These are phyloP conservation scores for Nosema granulosis DNA, from an alignment of 371 early-diverging fungal species.

Conservation along the genomic window DNA sequence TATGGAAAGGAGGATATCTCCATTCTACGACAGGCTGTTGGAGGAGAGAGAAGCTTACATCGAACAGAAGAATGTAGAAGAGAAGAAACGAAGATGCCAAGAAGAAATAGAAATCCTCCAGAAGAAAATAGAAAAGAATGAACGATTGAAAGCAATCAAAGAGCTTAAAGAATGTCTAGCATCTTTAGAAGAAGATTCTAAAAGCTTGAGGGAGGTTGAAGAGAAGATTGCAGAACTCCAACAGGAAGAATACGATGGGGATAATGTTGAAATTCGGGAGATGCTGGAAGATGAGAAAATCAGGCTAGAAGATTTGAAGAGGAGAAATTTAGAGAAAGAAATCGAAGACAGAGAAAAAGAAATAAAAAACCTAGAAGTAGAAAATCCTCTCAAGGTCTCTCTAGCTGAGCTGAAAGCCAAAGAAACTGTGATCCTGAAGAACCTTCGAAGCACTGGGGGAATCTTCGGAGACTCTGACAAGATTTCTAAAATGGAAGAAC, in stretches of 20 bases:
- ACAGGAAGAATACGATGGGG: slow-evolving; percentile 31
- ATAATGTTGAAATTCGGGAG: slow-evolving; percentile 49
- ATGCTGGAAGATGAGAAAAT: slow-evolving; percentile 50
- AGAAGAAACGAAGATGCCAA: slow-evolving; percentile 2
- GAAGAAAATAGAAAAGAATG: background rate
- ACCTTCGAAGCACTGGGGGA: slow-evolving; percentile 6
- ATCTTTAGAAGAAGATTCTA: slow-evolving; percentile 14
- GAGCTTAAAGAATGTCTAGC: background rate
- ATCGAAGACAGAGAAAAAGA: slow-evolving; percentile 56
- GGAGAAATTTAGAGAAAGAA: slow-evolving; percentile 48
- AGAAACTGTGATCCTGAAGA: slow-evolving; percentile 49
- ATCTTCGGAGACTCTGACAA: slow-evolving; percentile 23
- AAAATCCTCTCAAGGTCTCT: slow-evolving; percentile 48
- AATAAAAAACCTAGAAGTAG: slow-evolving; percentile 14
- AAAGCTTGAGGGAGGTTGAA: slow-evolving; percentile 25
- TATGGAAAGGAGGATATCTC: slow-evolving; percentile 79
- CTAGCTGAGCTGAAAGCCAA: slow-evolving; percentile 67
- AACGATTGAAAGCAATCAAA: slow-evolving; percentile 17
- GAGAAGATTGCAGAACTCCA: slow-evolving; percentile 27
- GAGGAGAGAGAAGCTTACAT: slow-evolving; percentile 79
- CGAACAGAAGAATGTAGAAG: slow-evolving; percentile 69
- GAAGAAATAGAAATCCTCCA: slow-evolving; percentile 31
- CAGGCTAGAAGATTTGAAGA: slow-evolving; percentile 34
- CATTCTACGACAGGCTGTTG: slow-evolving; percentile 81
- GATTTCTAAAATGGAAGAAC: slow-evolving; percentile 28